These are phyloP conservation scores for Fraxinus sp. DNA, from an alignment of 305 asterid genomes.

Conservation along the genomic window DNA sequence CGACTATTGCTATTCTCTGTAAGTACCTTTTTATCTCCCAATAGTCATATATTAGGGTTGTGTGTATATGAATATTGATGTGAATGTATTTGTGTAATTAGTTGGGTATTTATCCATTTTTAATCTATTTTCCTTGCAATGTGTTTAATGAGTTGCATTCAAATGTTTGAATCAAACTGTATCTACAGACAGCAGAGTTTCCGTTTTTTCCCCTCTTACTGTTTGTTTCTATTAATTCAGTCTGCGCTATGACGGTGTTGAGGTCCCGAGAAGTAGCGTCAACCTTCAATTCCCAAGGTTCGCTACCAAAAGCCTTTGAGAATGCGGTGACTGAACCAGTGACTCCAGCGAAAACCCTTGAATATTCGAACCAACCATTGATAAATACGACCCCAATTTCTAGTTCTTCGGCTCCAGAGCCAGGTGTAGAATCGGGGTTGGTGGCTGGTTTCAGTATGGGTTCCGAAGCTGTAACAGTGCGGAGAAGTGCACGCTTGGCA, in stretches of 20 bases:
- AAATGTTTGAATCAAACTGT: neutral
- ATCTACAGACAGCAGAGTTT: neutral
- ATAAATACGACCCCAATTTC: conserved; percentile 29
- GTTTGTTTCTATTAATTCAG: neutral
- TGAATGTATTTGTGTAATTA: conserved; percentile 6
- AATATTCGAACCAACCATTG: conserved; percentile 27
- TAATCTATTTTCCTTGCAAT: neutral
- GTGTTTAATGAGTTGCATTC: neutral
- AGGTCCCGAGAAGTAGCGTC: conserved; percentile 53
- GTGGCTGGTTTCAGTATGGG: conserved; percentile 20
- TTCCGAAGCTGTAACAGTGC: conserved; percentile 30
- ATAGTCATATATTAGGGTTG: neutral
- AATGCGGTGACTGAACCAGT: conserved; percentile 42
- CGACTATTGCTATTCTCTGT: neutral
- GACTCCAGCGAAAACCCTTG: conserved; percentile 54
- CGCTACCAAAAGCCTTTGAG: conserved; percentile 24
- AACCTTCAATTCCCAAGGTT: conserved; percentile 21
- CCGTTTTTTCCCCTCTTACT: neutral
- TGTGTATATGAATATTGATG: neutral
- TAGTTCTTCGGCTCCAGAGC: conserved; percentile 22
- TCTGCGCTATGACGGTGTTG: conserved; percentile 47
- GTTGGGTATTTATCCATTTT: conserved; percentile 3
- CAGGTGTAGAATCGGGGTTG: conserved; percentile 24
- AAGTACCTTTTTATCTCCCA: conserved; percentile 3
- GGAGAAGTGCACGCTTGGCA: conserved; percentile 71